phyloP scores from a whole-genome alignment of 192 early-diverging fungal genomes.

The Diversispora epigaea region DNA sequence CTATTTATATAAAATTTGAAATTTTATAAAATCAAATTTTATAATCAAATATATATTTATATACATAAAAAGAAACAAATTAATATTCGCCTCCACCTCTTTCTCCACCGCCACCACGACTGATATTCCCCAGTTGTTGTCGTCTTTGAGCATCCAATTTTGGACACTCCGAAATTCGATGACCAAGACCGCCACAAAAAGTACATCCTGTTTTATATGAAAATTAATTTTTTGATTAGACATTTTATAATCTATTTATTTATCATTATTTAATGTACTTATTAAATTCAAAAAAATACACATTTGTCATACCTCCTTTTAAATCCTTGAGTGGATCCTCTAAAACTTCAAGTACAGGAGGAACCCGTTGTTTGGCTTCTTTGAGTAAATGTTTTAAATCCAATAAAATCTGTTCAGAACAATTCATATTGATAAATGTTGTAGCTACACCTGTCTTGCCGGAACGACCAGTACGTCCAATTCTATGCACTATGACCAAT shows the following conservation, averaged over 20 bases:
- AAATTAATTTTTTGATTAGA: constrained; percentile 7
- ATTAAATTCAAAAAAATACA: too few species aligned
- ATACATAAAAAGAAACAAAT: neutral
- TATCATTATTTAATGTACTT: too few species aligned
- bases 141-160: constrained; percentile 57
- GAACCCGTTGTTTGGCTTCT: constrained; percentile 92
- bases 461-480: constrained; percentile 95
- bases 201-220: constrained; percentile 70
- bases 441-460: constrained; percentile 97
- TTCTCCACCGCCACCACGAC: constrained; percentile 26
- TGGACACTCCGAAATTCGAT: constrained; percentile 86
- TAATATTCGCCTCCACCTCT: constrained; percentile 32
- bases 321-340: constrained; percentile 87
- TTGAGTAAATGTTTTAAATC: constrained; percentile 90
- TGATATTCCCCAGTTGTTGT: constrained; percentile 30
- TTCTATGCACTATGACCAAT: constrained; percentile 72
- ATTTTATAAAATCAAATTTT: too few species aligned
- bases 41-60: too few species aligned
- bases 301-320: constrained; percentile 44
- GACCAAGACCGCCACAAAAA: constrained; percentile 94
- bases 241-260: too few species aligned
- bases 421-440: constrained; percentile 93
- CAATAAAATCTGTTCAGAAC: constrained; percentile 88
- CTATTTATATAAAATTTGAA: too few species aligned
- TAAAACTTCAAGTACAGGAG: constrained; percentile 78